These are phyloP conservation scores for Moesziomyces globuligerus DNA, from an alignment of 1,284 basidiomycete genomes.

Conservation along the genomic window DNA sequence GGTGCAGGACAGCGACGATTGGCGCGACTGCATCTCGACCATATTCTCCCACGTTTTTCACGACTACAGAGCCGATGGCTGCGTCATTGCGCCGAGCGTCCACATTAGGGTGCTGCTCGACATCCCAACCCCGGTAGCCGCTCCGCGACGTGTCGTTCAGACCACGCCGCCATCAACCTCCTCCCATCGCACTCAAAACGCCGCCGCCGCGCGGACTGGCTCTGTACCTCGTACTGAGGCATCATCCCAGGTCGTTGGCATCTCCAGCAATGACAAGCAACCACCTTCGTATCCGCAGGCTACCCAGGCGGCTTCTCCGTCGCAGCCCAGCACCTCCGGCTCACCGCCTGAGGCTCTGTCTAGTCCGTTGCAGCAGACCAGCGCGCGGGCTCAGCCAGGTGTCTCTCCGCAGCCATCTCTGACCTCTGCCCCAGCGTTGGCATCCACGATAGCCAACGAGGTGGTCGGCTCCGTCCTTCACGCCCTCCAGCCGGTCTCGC, in stretches of 20 bases:
- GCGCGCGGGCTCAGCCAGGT: too few relatives aligned
- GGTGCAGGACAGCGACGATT: conserved; percentile 17
- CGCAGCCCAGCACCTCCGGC: too few relatives aligned
- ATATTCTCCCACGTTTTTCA: conserved; percentile 3
- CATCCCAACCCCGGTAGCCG: not conserved
- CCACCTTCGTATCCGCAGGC: not conserved
- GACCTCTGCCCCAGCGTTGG: not conserved
- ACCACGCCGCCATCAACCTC: not conserved
- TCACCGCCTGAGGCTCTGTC: too few relatives aligned
- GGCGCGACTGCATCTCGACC: conserved; percentile 13
- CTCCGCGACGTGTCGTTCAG: not conserved
- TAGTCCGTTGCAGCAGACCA: too few relatives aligned
- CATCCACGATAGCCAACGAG: conserved; percentile 5
- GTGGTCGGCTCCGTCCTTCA: conserved; percentile 7
- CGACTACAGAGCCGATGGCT: not conserved
- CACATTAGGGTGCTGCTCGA: conserved; percentile 17
- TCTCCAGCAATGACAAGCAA: not conserved
- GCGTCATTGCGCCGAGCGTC: too few relatives aligned
- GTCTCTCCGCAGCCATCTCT: not conserved
- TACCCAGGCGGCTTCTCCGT: not conserved
- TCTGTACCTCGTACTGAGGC: not conserved
- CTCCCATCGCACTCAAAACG: too few relatives aligned
- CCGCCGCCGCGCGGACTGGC: not conserved
- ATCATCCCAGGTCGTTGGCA: not conserved
- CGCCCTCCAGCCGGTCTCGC: conserved; percentile 16